A percentile compares a stretch with the other conserved stretches of the same genome.
Evolutionary conservation across 2,329 filamentous ascomycete genomes (phyloP).

Genomic region (Didymella sp.): DNA sequence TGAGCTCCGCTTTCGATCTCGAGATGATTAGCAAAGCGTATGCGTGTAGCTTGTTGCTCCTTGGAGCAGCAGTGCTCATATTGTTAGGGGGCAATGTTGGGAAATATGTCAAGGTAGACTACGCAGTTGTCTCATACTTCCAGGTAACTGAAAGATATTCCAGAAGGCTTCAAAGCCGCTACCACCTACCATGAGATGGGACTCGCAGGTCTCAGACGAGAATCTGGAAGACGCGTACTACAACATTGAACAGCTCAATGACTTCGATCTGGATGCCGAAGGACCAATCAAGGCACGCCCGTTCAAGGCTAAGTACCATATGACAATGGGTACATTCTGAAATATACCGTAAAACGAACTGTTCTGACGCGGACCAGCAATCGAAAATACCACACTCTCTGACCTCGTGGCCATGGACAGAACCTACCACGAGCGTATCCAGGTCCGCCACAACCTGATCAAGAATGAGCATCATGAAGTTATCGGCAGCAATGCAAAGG

Average conservation of each 20-base stretch:
- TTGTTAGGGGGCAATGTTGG: neutral
- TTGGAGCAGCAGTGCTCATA: conserved; percentile 6
- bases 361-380: conserved; percentile 47
- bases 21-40: neutral
- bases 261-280: conserved; percentile 60
- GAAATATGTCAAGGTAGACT: conserved; percentile 4
- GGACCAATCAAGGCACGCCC: conserved; percentile 62
- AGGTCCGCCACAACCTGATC: conserved; percentile 58
- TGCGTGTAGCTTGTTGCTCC: neutral
- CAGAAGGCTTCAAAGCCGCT: neutral
- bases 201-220: neutral
- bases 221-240: conserved; percentile 45
- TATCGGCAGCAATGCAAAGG: conserved; percentile 46
- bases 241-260: conserved; percentile 54
- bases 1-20: neutral
- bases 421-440: conserved; percentile 62
- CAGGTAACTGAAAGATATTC: neutral
- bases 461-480: conserved; percentile 52
- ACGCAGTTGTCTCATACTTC: too few relatives aligned
- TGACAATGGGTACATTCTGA: conserved; percentile 64
- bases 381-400: conserved; percentile 61
- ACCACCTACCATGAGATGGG: neutral
- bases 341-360: neutral
- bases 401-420: conserved; percentile 66
- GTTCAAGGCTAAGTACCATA: conserved; percentile 67